phyloP scores from a whole-genome alignment of 108 stramenopile genomes.

The Cyclotella cryptica region DNA sequence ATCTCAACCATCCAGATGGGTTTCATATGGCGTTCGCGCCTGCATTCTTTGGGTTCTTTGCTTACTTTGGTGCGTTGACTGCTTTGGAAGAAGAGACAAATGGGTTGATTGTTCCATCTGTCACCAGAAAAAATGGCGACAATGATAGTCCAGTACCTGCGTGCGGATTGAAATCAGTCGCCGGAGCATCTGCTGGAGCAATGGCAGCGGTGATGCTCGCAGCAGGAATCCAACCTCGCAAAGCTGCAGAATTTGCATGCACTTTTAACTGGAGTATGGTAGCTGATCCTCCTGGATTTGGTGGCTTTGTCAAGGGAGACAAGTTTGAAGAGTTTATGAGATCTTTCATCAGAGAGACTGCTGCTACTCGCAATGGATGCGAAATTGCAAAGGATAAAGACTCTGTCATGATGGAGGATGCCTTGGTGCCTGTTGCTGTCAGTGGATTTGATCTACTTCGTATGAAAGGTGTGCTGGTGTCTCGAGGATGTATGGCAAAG shows the following conservation, averaged over 20 bases:
- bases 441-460: slow-evolving; percentile 70
- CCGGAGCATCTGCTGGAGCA: slow-evolving; percentile 85
- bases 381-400: not conserved
- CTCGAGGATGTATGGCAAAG: slow-evolving; percentile 72
- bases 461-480: slow-evolving; percentile 58
- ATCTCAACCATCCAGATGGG: slow-evolving; percentile 59
- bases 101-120: slow-evolving; percentile 38
- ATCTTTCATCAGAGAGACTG: slow-evolving; percentile 13
- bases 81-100: slow-evolving; percentile 63
- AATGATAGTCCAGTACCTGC: not conserved
- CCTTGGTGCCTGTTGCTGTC: slow-evolving; percentile 75
- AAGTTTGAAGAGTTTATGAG: slow-evolving; percentile 75
- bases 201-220: slow-evolving; percentile 85
- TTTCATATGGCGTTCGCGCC: slow-evolving; percentile 80
- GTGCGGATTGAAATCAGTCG: slow-evolving; percentile 51
- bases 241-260: slow-evolving; percentile 62
- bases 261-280: slow-evolving; percentile 61
- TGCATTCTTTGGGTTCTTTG: slow-evolving; percentile 84
- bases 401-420: slow-evolving; percentile 63
- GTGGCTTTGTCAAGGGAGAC: slow-evolving; percentile 64
- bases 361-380: not conserved
- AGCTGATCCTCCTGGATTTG: slow-evolving; percentile 67
- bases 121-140: not conserved
- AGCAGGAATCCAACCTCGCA: slow-evolving; percentile 63
- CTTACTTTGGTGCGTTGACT: slow-evolving; percentile 76